Conservation (phyloP, 2,329 filamentous ascomycete genomes). For the Daldinia sp. region DNA sequence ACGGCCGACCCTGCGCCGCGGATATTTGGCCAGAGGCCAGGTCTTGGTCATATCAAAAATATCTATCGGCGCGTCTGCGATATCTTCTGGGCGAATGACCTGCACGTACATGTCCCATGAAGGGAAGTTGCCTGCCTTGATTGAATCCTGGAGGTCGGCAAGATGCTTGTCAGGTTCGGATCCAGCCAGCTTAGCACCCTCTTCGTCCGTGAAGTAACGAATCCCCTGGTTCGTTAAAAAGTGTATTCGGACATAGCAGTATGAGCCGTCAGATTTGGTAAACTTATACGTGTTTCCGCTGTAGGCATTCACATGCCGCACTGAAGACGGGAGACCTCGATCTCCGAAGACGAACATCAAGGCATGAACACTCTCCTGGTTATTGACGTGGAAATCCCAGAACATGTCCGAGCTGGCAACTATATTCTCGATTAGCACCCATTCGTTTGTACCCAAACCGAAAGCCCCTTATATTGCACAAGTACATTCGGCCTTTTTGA, state of each 20-base stretch:
- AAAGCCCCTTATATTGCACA: neutral
- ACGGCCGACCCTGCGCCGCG: constrained; percentile 61
- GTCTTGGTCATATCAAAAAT: constrained; percentile 69
- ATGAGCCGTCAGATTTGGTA: constrained; percentile 59
- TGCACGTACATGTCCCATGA: constrained; percentile 67
- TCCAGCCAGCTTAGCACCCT: constrained; percentile 54
- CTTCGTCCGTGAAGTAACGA: constrained; percentile 57
- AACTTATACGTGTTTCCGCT: constrained; percentile 63
- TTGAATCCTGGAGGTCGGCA: constrained; percentile 58
- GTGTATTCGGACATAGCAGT: constrained; percentile 64
- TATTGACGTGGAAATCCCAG: constrained; percentile 51
- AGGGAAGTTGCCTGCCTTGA: constrained; percentile 56
- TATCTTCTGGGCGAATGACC: constrained; percentile 64
- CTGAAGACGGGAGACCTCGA: constrained; percentile 61
- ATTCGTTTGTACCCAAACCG: too few species aligned
- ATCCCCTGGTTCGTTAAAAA: constrained; percentile 62
- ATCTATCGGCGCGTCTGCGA: constrained; percentile 60
- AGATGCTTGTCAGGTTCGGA: constrained; percentile 66
- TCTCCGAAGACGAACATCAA: constrained; percentile 65
- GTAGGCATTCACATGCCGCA: constrained; percentile 61
- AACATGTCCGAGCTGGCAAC: constrained; percentile 45
- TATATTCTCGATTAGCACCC: constrained; percentile 14
- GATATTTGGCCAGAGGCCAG: constrained; percentile 64
- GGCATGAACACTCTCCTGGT: constrained; percentile 63
- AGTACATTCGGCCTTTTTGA: neutral